Conservation (phyloP, 129 eudicot genomes). For the Tagetes patula region DNA sequence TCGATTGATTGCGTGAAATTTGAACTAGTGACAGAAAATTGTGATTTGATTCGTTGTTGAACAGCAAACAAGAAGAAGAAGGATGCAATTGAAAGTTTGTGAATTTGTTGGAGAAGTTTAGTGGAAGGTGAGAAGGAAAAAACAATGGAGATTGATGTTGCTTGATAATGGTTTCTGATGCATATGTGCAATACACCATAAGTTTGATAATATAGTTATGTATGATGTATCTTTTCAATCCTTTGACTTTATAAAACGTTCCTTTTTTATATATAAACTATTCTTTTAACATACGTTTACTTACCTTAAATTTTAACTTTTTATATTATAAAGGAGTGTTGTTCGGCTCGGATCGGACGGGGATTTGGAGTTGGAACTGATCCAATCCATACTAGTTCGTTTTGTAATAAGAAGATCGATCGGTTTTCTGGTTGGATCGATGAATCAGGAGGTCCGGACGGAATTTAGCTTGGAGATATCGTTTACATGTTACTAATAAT, state of each 20-base stretch:
- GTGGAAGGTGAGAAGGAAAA: background rate
- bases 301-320: no score
- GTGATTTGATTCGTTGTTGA: background rate
- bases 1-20: background rate
- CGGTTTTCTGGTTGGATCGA: no score
- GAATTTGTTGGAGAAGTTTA: constrained; percentile 2
- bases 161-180: constrained; percentile 5
- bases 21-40: background rate
- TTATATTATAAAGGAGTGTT: no score
- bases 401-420: no score
- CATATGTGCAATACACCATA: background rate
- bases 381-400: no score
- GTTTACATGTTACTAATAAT: no score
- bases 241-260: background rate
- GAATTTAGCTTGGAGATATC: no score
- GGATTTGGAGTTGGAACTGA: no score
- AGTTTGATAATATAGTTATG: no score
- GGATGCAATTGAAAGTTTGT: background rate
- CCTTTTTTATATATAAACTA: background rate
- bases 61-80: background rate
- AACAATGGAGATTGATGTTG: constrained; percentile 14
- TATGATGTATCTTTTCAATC: background rate
- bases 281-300: background rate
- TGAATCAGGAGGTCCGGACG: no score
- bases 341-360: no score